A percentile compares a stretch with the other conserved stretches of the same genome.
These are phyloP conservation scores for Chlamydomonas asymmetrica DNA, from an alignment of 139 green algal genomes.

Conservation along the genomic window DNA sequence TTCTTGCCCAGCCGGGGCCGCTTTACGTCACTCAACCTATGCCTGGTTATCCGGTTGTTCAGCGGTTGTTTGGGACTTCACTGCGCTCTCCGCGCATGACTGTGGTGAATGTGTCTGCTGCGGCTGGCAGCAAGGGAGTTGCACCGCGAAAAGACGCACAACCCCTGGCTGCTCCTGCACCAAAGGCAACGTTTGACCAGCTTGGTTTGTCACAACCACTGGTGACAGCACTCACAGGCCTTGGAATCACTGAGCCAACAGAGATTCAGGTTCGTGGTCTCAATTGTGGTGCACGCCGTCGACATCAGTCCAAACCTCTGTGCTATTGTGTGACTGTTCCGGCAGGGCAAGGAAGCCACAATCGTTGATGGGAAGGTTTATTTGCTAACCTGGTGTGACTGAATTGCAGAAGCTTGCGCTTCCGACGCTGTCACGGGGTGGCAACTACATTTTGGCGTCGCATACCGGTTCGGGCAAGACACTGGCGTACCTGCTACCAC, in stretches of 20 bases:
- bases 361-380: not conserved
- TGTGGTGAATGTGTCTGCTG: too few relatives aligned
- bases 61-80: too few relatives aligned
- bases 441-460: constrained; percentile 81
- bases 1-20: too few relatives aligned
- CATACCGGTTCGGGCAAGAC: constrained; percentile 96
- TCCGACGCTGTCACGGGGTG: not conserved
- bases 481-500: constrained; percentile 92
- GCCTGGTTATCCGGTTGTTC: too few relatives aligned
- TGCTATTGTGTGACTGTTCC: not conserved
- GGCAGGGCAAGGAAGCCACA: not conserved
- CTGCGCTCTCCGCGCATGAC: too few relatives aligned
- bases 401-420: not conserved
- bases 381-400: not conserved
- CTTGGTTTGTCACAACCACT: constrained; percentile 53
- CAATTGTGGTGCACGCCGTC: not conserved
- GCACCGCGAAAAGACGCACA: too few relatives aligned
- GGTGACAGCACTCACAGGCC: constrained; percentile 51
- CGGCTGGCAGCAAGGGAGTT: too few relatives aligned
- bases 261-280: constrained; percentile 78
- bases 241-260: constrained; percentile 71
- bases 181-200: too few relatives aligned
- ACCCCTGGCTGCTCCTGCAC: too few relatives aligned
- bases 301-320: not conserved
- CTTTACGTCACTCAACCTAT: too few relatives aligned